These are phyloP conservation scores for Ascosphaera aggregata DNA, from an alignment of 2,329 filamentous ascomycete genomes.

Conservation along the genomic window DNA sequence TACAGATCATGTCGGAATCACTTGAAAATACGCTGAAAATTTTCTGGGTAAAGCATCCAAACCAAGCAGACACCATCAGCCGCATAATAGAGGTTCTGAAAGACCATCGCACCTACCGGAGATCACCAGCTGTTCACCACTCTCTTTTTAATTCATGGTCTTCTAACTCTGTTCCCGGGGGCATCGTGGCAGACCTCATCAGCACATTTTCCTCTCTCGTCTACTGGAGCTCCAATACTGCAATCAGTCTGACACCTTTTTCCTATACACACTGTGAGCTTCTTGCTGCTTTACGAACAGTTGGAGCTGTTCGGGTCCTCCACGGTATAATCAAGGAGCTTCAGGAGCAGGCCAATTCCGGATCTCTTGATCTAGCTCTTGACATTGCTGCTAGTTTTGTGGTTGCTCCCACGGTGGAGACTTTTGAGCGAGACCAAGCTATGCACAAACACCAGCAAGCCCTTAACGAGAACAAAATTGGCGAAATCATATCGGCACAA, in stretches of 20 bases:
- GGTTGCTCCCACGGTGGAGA: slow-evolving; percentile 18
- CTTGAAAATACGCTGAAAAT: slow-evolving; percentile 29
- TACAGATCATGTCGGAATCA: slow-evolving; percentile 29
- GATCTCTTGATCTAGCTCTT: slow-evolving; percentile 19
- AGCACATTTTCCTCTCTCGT: slow-evolving; percentile 28
- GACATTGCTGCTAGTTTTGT: slow-evolving; percentile 22
- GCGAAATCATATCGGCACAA: not conserved
- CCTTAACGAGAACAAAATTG: not conserved
- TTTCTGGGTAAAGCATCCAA: slow-evolving; percentile 24
- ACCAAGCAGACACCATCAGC: slow-evolving; percentile 26
- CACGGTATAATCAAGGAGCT: slow-evolving; percentile 18
- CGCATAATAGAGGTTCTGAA: slow-evolving; percentile 29
- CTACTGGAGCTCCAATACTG: slow-evolving; percentile 27
- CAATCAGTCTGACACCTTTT: slow-evolving; percentile 28
- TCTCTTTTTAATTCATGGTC: slow-evolving; percentile 31
- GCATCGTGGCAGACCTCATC: slow-evolving; percentile 24
- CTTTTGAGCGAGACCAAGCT: slow-evolving; percentile 16
- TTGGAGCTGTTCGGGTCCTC: slow-evolving; percentile 18
- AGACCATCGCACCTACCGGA: slow-evolving; percentile 26
- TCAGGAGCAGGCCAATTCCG: slow-evolving; percentile 18
- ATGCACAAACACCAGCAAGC: not conserved
- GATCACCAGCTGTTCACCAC: slow-evolving; percentile 21
- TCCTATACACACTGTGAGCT: slow-evolving; percentile 33
- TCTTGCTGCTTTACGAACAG: slow-evolving; percentile 18
- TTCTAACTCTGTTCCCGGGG: slow-evolving; percentile 20